Base-by-base conservation (phyloP, 176 grass and related monocot genomes). In the Chrysopogon serrulatus region DNA sequence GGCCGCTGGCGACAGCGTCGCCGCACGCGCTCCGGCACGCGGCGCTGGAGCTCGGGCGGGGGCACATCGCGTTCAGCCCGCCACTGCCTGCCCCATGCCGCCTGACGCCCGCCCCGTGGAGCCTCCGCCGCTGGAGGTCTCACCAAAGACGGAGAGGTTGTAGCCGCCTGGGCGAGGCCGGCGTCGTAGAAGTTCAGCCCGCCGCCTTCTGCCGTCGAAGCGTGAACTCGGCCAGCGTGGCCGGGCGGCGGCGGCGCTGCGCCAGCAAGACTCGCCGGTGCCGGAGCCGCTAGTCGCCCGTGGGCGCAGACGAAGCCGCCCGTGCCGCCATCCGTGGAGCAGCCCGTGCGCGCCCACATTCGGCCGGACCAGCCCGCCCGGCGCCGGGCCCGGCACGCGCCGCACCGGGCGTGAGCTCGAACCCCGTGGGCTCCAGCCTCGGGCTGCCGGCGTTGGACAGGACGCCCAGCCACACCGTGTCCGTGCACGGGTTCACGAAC, bases 191-290 rank as follows among this genome's bases (percentile, higher is more conserved):
- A 95, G 83, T 99, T 93, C 17, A 85, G 37, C 67, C 88, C 69
- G 86, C 74, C 35, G 80, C n/a, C n/a, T n/a, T n/a, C 19, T 69
- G 64, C 84, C 76, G 90, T 68, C 91, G 18, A n/a, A 99, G 93
- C 34, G 96, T 99, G 93, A 99, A 96, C 91, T 98, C 95, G 9
- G 90, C 93, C 57, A 98, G 95, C 37, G 95, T 98, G 5, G 92
- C 91, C 2, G n/a, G 91, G 95, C 2, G 95, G 95, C 1, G n/a
- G 89, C 65, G 1, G 95, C 95, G 13, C 91, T 0, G 86, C 79
- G 61, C 92, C 92, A 10, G 86, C 73, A n/a, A n/a, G 88, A 98
- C 78, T 98, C 92, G 28, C 90, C 80, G 35, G 84, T 27, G 49
- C 93, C 89, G 0, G 92, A 93, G 11, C 95, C 95, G 47, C 95